Conservation (phyloP, 208 protist genomes). For the Leishmania turanica region DNA sequence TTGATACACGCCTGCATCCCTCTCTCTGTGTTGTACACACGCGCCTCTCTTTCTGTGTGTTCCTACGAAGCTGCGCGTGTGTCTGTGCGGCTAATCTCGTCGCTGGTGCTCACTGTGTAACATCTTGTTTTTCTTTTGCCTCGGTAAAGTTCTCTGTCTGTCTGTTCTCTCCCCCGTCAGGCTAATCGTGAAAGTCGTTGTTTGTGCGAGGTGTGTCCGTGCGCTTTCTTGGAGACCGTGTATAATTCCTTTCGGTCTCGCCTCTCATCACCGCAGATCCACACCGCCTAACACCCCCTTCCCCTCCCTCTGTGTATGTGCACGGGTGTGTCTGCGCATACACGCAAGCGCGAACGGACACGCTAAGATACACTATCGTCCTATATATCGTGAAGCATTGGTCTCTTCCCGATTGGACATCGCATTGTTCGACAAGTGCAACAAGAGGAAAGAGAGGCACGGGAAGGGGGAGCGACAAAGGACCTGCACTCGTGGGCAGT, state of each 20-base stretch:
- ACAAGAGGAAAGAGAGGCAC: neutral
- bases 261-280: neutral
- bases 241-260: neutral
- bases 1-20: neutral
- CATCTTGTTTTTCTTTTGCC: neutral
- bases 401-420: neutral
- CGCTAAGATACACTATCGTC: neutral
- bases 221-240: neutral
- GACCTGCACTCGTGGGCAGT: no score
- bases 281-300: neutral
- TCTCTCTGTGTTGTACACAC: neutral
- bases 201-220: neutral
- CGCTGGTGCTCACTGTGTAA: neutral
- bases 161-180: neutral
- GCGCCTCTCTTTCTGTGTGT: neutral
- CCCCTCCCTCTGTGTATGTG: neutral
- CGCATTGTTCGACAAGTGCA: neutral
- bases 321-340: neutral
- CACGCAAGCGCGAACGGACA: neutral
- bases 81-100: neutral
- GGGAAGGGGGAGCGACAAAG: no score
- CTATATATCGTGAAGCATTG: neutral
- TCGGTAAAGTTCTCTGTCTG: neutral
- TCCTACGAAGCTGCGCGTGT: neutral
- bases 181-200: neutral